Base-by-base conservation (phyloP, 495 filamentous ascomycete genomes). In the Chaetomidium leptoderma region DNA sequence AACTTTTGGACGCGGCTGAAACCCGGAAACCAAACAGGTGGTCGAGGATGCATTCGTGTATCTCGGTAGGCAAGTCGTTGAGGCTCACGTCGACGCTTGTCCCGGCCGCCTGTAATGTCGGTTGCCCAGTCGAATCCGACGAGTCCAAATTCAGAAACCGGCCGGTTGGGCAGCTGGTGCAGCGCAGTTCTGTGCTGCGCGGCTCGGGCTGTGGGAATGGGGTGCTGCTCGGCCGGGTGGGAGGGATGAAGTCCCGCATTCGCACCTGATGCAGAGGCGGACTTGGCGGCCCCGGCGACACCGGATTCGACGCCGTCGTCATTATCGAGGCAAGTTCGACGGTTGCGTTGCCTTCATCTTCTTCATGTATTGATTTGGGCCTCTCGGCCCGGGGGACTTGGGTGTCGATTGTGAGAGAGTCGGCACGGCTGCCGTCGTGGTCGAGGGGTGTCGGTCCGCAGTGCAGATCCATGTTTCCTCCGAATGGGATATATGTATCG, bases 1-100 rank as follows among this genome's bases (percentile, higher is more conserved):
- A 76, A 64, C 74, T 76, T 59, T 75, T 74, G 44, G 81, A 82
- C 33, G 78, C 74, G 2, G 83, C 74, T 4, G 83, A 81, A 16
- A 80, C 77, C 6, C 85, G 77, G 44, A 84, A 82, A 10, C 86
- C 86, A 47, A 86, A 86, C 14, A 90, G 67, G 63, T 86, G 78
- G 62, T 88, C 85, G 8, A 88, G 72, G 44, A 90, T 85, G 39
- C 76, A 79, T 60, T 89, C 86, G 65, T 88, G 83, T 47, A 90
- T 87, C 67, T 90, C 86, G 50, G 79, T 75, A 17, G 86, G 86
- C 10, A 90, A 74, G 54, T 82, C 71, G 51, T 76, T 73, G 51
- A 88, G 73, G 57, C 72, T 70, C 30, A 73, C 58, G 27, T 64
- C 67, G 39, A 82, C 72, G 48, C 59, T 68, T 27, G 70, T 57